Conservation (phyloP, 169 alveolate genomes). For the Amoebophrya sp. region DNA sequence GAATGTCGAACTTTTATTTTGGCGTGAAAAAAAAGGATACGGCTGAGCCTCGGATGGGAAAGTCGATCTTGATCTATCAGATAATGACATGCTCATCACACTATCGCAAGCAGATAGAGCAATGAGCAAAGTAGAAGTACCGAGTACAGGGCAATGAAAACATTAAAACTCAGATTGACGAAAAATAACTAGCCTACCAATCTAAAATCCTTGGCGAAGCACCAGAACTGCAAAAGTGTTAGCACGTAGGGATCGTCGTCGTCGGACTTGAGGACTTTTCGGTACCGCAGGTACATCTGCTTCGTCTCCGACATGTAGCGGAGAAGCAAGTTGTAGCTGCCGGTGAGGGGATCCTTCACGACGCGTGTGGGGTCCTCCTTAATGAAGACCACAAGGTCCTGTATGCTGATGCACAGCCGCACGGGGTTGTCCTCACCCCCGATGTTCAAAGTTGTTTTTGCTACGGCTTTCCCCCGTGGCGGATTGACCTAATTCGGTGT, state of each 20-base stretch:
- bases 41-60: too few relatives aligned
- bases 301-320: neutral
- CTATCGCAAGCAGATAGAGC: too few relatives aligned
- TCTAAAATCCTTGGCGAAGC: neutral
- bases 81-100: too few relatives aligned
- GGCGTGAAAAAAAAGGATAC: too few relatives aligned
- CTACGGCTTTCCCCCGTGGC: neutral
- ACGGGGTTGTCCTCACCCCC: slow-evolving; percentile 12
- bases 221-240: neutral
- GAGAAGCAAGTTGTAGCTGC: slow-evolving; percentile 6
- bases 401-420: neutral
- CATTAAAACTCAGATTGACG: too few relatives aligned
- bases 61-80: too few relatives aligned
- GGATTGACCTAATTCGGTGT: neutral
- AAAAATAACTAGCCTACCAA: too few relatives aligned
- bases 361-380: neutral
- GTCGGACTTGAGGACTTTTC: neutral
- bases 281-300: neutral
- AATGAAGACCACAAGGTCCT: neutral
- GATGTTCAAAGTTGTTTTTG: neutral
- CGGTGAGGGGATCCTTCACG: slow-evolving; percentile 2
- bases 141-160: too few relatives aligned
- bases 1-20: too few relatives aligned
- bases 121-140: too few relatives aligned
- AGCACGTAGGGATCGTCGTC: slow-evolving; percentile 16